phyloP scores from a whole-genome alignment of 495 filamentous ascomycete species.

The Aspergillus incahuasiensis region DNA sequence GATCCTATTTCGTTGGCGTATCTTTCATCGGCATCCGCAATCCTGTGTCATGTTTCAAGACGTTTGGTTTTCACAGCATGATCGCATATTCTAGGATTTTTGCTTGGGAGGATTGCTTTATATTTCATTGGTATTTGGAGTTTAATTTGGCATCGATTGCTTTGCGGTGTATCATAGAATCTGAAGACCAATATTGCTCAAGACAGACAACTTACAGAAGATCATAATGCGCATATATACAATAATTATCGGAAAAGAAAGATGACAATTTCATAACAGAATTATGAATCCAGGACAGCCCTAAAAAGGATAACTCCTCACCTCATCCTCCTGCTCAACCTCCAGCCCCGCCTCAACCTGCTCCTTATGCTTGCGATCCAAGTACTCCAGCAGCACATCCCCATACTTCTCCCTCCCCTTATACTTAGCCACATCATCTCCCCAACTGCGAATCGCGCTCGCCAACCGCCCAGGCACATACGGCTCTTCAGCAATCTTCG shows the following conservation, averaged over 20 bases:
- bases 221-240: not conserved
- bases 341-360: slow-evolving; percentile 65
- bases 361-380: slow-evolving; percentile 74
- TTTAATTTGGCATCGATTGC: not conserved
- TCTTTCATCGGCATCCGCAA: not conserved
- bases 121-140: not conserved
- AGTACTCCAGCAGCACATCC: slow-evolving; percentile 74
- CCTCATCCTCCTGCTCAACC: slow-evolving; percentile 55
- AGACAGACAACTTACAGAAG: not conserved
- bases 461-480: slow-evolving; percentile 70
- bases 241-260: not conserved
- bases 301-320: slow-evolving; percentile 44
- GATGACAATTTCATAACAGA: not conserved
- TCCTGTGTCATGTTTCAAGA: no score
- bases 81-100: not conserved
- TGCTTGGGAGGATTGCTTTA: not conserved
- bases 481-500: slow-evolving; percentile 59
- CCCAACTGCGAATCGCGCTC: slow-evolving; percentile 77
- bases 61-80: not conserved
- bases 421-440: slow-evolving; percentile 75
- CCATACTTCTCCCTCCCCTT: slow-evolving; percentile 79
- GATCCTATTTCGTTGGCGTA: not conserved
- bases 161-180: not conserved
- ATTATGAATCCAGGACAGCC: not conserved
- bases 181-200: not conserved